Evolutionary conservation across 768 basidiomycete genomes (phyloP), one percentile per base, ranked within the genome.

Genomic region (Trametes villosa): DNA sequence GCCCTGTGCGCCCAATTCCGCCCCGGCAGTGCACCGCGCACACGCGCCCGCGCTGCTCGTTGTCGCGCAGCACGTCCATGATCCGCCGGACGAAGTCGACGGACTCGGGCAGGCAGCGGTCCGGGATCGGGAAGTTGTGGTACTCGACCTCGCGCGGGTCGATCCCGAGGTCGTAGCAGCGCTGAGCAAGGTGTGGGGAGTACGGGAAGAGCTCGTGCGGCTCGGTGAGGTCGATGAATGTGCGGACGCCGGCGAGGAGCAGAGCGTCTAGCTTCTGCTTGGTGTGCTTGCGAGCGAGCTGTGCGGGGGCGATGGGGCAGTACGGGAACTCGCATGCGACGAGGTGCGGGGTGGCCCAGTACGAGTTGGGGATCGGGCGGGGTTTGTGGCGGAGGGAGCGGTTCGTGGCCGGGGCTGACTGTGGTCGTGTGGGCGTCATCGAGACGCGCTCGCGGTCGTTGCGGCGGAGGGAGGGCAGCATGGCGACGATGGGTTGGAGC

Each of bases 181-280:
- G 84, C 41, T 73, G 67, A 48, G 76, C 72, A 63, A 92, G 83
- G 69, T 79, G 78, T 30, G 80, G 77, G 18, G 77, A 76, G 72
- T 92, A 92, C 0, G 89, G 85, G 22, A 80, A 77, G 46, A 92
- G 83, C 73, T 92, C 90, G 42, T 87, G 86, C n/a, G 77, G 77
- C 67, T 92, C 90, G n/a, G 90, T 92, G 68, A 92, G 83, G 76
- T 92, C 91, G 71, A 92, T 86, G 73, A 92, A 92, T 5, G 90
- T 91, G 60, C 88, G 86, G 9, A 91, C 86, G 47, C 90, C 90
- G 1, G 88, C 84, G 11, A 75, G 75, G 26, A 92, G 83, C 51
- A 92, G 79, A 0, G 84, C 83, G 75, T 91, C 89, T 63, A 92
- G 81, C 68, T 92, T 91, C 62, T 88, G 87, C 55, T 78, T 79